Evolutionary conservation across 306 rosid species (phyloP).

Genomic region (Acacia acuminata): DNA sequence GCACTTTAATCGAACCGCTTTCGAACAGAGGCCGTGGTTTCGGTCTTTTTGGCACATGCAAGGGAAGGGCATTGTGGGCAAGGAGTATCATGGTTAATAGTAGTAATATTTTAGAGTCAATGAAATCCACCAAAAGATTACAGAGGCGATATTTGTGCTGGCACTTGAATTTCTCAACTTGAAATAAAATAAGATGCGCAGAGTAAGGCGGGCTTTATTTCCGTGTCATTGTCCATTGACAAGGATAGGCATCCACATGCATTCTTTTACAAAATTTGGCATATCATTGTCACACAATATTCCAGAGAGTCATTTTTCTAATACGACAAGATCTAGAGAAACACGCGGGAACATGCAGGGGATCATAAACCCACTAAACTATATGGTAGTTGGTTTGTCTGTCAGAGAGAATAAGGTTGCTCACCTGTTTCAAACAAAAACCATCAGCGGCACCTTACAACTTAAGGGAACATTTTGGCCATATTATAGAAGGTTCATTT

Average conservation of each 20-base stretch:
- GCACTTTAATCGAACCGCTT: constrained; percentile 18
- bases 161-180: neutral
- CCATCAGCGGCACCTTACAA: constrained; percentile 9
- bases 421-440: neutral
- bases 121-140: neutral
- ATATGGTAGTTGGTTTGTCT: neutral
- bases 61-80: neutral
- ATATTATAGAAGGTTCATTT: neutral
- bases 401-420: neutral
- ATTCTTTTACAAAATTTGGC: constrained; percentile 19
- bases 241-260: constrained; percentile 36
- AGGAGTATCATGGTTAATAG: neutral
- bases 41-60: neutral
- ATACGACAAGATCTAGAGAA: neutral
- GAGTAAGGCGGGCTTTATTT: constrained; percentile 22
- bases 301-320: constrained; percentile 27
- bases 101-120: neutral
- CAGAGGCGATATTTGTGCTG: constrained; percentile 24
- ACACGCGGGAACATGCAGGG: neutral
- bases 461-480: neutral
- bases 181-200: neutral
- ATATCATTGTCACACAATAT: constrained; percentile 33
- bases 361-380: neutral
- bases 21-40: neutral
- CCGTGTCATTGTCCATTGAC: constrained; percentile 24